These are phyloP conservation scores for Tetradesmus lagerheimii DNA, from an alignment of 139 green algal species.

Conservation along the genomic window DNA sequence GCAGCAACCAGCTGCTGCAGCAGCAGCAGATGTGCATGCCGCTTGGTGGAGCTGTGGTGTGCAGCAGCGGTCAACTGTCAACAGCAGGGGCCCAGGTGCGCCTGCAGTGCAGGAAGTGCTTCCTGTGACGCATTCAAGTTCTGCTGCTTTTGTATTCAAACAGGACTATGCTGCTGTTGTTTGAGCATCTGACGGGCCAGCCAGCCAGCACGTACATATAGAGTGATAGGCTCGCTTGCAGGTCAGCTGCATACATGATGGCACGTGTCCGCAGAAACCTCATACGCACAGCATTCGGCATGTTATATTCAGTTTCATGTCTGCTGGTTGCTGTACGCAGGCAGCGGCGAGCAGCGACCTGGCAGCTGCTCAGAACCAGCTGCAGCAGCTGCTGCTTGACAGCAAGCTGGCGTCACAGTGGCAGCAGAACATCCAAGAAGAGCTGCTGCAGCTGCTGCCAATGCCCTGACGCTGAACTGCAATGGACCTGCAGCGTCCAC, in stretches of 20 bases:
- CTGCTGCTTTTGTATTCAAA: too few relatives aligned
- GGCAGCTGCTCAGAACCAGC: not conserved
- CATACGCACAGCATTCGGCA: too few relatives aligned
- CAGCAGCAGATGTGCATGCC: not conserved
- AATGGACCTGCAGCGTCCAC: not conserved
- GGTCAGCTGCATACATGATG: too few relatives aligned
- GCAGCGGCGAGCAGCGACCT: not conserved
- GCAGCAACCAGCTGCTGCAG: not conserved
- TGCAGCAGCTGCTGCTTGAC: not conserved
- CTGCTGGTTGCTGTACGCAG: too few relatives aligned
- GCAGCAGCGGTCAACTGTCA: not conserved
- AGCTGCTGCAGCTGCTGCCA: conserved; percentile 6
- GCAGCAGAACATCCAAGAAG: not conserved
- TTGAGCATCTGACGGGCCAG: too few relatives aligned
- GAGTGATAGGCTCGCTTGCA: too few relatives aligned
- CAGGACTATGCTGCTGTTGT: too few relatives aligned
- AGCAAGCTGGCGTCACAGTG: not conserved
- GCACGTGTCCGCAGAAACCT: too few relatives aligned
- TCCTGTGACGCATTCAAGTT: too few relatives aligned
- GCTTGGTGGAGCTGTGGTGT: not conserved
- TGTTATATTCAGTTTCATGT: too few relatives aligned
- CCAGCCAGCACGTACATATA: too few relatives aligned
- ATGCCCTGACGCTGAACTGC: not conserved
- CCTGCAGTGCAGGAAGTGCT: too few relatives aligned
- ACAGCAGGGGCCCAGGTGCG: not conserved